Evolutionary conservation across 163 green algal genomes (phyloP).

Genomic region (Chlamydomonas reinhardtii): DNA sequence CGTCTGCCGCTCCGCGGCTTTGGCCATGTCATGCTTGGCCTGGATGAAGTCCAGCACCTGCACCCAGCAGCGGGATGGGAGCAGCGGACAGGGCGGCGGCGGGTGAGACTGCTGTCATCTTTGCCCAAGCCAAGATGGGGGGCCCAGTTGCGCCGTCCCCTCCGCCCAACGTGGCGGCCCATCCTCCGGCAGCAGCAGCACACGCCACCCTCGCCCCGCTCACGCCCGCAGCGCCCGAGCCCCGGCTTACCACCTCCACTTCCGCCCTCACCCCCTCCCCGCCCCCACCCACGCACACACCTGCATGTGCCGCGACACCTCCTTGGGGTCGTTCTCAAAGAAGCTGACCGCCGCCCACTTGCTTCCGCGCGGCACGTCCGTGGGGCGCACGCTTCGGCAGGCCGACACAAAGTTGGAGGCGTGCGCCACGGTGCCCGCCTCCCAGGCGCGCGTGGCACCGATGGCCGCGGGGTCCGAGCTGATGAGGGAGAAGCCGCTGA

Average conservation of each 20-base stretch:
- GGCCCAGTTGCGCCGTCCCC: no score
- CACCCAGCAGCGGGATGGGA: neutral
- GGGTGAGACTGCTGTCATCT: no score
- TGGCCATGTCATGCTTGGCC: slow-evolving; percentile 2
- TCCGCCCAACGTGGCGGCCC: no score
- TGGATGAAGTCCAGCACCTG: neutral
- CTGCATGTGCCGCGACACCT: slow-evolving; percentile 38
- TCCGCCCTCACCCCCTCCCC: no score
- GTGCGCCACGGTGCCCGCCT: slow-evolving; percentile 29
- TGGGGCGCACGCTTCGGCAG: slow-evolving; percentile 38
- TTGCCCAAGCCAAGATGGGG: no score
- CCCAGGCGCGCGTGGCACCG: slow-evolving; percentile 32
- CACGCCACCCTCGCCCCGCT: no score
- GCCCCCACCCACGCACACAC: neutral
- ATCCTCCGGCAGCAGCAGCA: no score
- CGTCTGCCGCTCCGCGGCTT: slow-evolving; percentile 17
- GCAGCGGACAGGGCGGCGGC: no score
- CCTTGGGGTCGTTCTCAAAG: slow-evolving; percentile 57
- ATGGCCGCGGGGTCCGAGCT: slow-evolving; percentile 4
- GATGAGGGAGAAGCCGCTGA: slow-evolving; percentile 43
- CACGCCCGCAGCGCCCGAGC: no score
- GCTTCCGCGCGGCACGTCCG: slow-evolving; percentile 43
- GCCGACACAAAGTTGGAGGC: slow-evolving; percentile 45
- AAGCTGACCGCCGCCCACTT: slow-evolving; percentile 55
- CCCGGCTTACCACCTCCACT: no score